Evolutionary conservation across 1,284 basidiomycete species (phyloP), one percentile per base, ranked within the genome.

Genomic region (Thecaphora thlaspeos): DNA sequence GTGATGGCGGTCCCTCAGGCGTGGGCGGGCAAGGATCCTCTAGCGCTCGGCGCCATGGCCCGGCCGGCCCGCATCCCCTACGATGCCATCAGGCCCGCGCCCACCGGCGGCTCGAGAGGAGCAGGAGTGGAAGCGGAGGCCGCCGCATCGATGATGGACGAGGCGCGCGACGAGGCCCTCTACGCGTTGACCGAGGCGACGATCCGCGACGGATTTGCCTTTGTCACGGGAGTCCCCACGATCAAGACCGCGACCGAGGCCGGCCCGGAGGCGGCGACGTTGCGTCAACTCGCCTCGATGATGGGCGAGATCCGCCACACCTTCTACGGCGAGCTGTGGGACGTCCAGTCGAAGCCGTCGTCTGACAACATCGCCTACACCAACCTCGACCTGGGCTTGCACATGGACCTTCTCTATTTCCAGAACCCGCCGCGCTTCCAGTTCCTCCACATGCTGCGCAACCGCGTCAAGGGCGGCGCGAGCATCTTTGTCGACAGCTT

Each of bases 331-430:
- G 70, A 75, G 32, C 80, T 88, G 1, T 98, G 92, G 91, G 87
- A 97, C 78, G 94, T 98, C 19, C 85, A 86, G 78, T 89, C 86
- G 61, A 75, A 89, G 40, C 66, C 66, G 1, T 75, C 73, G 3
- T 89, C 88, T 66, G 85, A 84, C 66, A 98, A 98, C 79, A 91
- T 98, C 57, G 94, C 94, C 2, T 96, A 96, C 78, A 98, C 94
- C 7, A 88, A 91, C 77, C 82, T 95, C 18, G 85, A 90, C 68
- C 82, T 98, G 2, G 92, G 88, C 0, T 77, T 94, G 19, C 94
- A 97, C 75, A 91, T 92, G 88, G 93, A 97, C 80, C 50, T 75
- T 40, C 56, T 63, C 43, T 76, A 76, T 61, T 76, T 74, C 43
- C 72, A 75, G 41, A 73, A 74, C 34, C 92, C 92, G 1, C 92